Percentiles rank a stretch among this genome's conserved stretches.
Evolutionary conservation across 73 alveolate genomes (phyloP).

Genomic region (Tetrahymena borealis): DNA sequence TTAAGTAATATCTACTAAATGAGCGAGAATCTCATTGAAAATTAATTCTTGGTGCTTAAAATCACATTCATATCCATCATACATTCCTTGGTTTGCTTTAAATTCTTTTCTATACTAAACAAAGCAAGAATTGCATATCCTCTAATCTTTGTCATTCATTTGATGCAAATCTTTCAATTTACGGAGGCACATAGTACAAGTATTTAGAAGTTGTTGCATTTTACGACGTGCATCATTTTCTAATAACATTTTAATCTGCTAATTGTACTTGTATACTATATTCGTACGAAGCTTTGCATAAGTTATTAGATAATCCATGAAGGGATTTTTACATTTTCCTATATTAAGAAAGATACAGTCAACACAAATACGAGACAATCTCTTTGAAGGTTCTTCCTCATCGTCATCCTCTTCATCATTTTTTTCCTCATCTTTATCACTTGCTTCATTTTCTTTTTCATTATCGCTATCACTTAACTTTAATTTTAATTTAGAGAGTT

Average conservation of each 20-base stretch:
- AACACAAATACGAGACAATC: background rate
- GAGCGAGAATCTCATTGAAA: background rate
- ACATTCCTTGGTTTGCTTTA: background rate
- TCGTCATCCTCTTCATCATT: background rate
- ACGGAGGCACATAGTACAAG: background rate
- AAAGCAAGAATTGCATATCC: background rate
- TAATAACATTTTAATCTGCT: background rate
- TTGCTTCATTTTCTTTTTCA: too few relatives aligned
- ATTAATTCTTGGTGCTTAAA: background rate
- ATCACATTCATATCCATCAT: background rate
- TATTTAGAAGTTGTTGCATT: background rate
- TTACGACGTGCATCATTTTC: background rate
- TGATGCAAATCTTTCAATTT: background rate
- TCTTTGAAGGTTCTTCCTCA: background rate
- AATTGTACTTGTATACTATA: background rate
- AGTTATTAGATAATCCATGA: background rate
- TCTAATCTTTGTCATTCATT: background rate
- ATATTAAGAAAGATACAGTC: background rate
- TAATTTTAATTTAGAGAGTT: too few relatives aligned
- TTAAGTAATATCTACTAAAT: background rate
- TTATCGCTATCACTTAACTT: too few relatives aligned
- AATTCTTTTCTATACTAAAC: background rate
- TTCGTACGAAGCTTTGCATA: background rate
- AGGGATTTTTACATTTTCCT: background rate
- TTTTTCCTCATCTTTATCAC: too few relatives aligned